Evolutionary conservation across 2,329 filamentous ascomycete genomes (phyloP).

Genomic region (Pseudogymnoascus verrucosus): DNA sequence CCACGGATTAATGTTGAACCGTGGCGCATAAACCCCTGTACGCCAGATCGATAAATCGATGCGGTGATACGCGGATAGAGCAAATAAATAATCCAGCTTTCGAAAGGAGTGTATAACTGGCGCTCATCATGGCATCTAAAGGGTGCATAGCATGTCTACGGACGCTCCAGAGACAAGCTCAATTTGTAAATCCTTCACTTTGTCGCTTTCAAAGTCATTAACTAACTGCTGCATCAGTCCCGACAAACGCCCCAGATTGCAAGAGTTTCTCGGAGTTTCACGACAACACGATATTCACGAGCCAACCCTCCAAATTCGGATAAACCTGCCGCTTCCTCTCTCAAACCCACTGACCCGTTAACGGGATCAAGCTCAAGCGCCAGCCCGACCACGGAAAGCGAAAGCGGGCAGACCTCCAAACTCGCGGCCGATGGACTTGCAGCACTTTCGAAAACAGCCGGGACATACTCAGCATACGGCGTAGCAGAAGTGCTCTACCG

Average conservation of each 20-base stretch:
- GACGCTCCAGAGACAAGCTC: slow-evolving; percentile 18
- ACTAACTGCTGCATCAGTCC: slow-evolving; percentile 13
- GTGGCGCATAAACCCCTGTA: background rate
- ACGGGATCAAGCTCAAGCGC: slow-evolving; percentile 6
- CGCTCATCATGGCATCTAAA: slow-evolving; percentile 7
- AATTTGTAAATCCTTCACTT: slow-evolving; percentile 10
- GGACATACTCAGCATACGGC: slow-evolving; percentile 72
- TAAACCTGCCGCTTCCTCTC: slow-evolving; percentile 16
- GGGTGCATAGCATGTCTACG: slow-evolving; percentile 25
- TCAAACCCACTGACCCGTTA: slow-evolving; percentile 16
- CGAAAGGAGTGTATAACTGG: background rate
- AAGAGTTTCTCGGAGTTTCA: slow-evolving; percentile 18
- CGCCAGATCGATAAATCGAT: background rate
- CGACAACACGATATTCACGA: slow-evolving; percentile 21
- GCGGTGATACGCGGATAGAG: background rate
- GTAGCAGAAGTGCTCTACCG: slow-evolving; percentile 73
- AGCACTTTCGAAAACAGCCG: slow-evolving; percentile 26
- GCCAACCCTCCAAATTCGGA: slow-evolving; percentile 18
- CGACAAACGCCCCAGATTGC: slow-evolving; percentile 9
- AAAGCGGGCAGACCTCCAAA: slow-evolving; percentile 16
- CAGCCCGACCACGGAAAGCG: background rate
- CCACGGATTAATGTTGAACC: background rate
- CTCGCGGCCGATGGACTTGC: slow-evolving; percentile 18
- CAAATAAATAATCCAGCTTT: slow-evolving; percentile 1
- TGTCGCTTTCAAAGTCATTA: background rate